phyloP scores from a whole-genome alignment of 2,329 filamentous ascomycete species.

The Cordyceps militaris region DNA sequence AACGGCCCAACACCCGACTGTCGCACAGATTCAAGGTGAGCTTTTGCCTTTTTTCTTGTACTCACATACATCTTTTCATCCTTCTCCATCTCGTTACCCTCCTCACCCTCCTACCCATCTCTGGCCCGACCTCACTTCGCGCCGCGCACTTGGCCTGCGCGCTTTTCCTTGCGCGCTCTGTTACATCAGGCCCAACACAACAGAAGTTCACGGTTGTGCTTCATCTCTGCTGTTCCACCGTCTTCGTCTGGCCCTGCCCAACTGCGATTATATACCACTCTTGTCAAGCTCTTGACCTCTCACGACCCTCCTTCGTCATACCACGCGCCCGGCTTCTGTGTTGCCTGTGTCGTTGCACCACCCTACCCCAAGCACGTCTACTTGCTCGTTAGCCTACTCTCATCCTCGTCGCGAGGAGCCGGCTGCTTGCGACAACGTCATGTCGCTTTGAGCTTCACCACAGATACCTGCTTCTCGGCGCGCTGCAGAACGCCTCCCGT shows the following conservation, averaged over 20 bases:
- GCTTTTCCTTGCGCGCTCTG: conserved; percentile 5
- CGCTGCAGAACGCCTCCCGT: not conserved
- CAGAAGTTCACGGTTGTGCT: conserved; percentile 4
- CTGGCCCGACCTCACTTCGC: conserved; percentile 1
- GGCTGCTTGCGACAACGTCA: not conserved
- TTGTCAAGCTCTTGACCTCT: conserved; percentile 5
- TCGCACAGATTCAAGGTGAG: conserved; percentile 12
- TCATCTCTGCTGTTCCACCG: not conserved
- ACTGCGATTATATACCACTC: not conserved
- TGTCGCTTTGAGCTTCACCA: not conserved
- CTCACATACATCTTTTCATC: not conserved
- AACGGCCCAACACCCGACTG: conserved; percentile 5
- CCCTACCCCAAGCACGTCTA: not conserved
- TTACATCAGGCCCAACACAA: conserved; percentile 2
- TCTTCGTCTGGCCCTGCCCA: not conserved
- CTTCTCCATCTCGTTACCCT: not conserved
- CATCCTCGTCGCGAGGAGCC: not conserved
- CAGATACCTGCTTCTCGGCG: not conserved
- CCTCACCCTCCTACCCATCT: not conserved
- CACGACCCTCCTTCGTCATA: not conserved
- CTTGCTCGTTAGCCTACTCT: not conserved
- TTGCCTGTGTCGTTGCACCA: not conserved
- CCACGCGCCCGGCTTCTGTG: not conserved
- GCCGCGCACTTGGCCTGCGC: conserved; percentile 10
- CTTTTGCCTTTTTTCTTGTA: not conserved